phyloP scores from a whole-genome alignment of 192 early-diverging fungal species.

The Helicostylum pulchrum region DNA sequence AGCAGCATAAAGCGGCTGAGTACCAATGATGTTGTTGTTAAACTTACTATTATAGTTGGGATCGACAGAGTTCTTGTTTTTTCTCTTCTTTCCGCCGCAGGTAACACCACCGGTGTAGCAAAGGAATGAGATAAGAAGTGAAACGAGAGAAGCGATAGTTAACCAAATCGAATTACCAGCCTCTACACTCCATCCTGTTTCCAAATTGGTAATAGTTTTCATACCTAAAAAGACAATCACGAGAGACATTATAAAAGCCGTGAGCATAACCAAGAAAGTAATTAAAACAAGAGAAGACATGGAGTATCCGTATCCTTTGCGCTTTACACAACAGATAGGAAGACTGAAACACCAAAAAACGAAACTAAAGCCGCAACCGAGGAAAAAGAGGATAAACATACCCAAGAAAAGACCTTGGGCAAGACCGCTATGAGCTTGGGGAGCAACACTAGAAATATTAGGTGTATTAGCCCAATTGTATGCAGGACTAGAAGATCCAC shows the following conservation, averaged over 20 bases:
- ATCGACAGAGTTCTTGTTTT: not conserved
- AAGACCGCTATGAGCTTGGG: not conserved
- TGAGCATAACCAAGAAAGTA: slow-evolving; percentile 12
- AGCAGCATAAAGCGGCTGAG: not conserved
- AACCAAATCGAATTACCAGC: slow-evolving; percentile 26
- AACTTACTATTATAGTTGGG: not conserved
- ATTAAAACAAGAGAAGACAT: slow-evolving; percentile 16
- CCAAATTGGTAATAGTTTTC: not conserved
- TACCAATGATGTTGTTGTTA: not conserved
- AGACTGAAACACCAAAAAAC: slow-evolving; percentile 17
- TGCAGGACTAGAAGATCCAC: not conserved
- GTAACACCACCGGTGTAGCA: not conserved
- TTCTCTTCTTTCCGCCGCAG: not conserved
- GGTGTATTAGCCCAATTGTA: slow-evolving; percentile 30
- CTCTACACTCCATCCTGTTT: slow-evolving; percentile 12
- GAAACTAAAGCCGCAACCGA: slow-evolving; percentile 18
- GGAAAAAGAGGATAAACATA: slow-evolving; percentile 23
- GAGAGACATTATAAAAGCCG: slow-evolving; percentile 16
- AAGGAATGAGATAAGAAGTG: slow-evolving; percentile 2
- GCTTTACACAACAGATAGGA: slow-evolving; percentile 12
- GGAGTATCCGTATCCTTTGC: not conserved
- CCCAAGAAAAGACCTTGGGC: slow-evolving; percentile 17
- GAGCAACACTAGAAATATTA: slow-evolving; percentile 6
- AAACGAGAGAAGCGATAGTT: slow-evolving; percentile 6
- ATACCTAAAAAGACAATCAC: slow-evolving; percentile 4